Evolutionary conservation across 257 asterid genomes (phyloP).

Genomic region (Solanum pinnatisectum): DNA sequence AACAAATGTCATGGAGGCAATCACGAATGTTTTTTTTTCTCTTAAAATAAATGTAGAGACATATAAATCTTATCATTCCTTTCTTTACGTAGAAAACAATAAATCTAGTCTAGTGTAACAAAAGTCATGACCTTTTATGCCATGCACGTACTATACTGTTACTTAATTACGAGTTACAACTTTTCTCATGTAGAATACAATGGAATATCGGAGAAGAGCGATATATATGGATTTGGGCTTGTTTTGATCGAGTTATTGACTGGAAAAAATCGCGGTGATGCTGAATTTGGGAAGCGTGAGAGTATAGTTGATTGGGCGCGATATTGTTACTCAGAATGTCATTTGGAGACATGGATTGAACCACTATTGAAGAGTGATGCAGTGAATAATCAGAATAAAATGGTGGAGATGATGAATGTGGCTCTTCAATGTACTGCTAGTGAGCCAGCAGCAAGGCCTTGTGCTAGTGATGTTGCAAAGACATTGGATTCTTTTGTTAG

Average conservation of each 20-base stretch:
- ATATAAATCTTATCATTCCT: conserved; percentile 8
- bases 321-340: conserved; percentile 75
- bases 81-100: neutral
- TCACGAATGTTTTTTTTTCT: neutral
- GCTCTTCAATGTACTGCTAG: conserved; percentile 72
- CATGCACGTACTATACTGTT: conserved; percentile 23
- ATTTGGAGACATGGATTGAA: conserved; percentile 70
- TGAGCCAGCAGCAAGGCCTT: conserved; percentile 59
- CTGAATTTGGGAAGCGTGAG: conserved; percentile 40
- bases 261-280: conserved; percentile 46
- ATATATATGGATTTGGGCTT: conserved; percentile 57
- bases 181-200: conserved; percentile 13
- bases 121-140: neutral
- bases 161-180: neutral
- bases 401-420: conserved; percentile 70
- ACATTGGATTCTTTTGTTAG: conserved; percentile 36
- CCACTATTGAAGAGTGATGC: conserved; percentile 24
- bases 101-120: neutral
- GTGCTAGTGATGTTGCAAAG: conserved; percentile 31
- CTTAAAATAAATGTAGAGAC: conserved; percentile 8
- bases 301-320: conserved; percentile 75
- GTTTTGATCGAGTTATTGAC: conserved; percentile 62
- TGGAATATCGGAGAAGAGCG: conserved; percentile 31
- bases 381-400: conserved; percentile 24
- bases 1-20: conserved; percentile 2